Percentiles rank a stretch among this genome's conserved stretches.
These are phyloP conservation scores for Tricharina praecox DNA, from an alignment of 495 filamentous ascomycete species.

Conservation along the genomic window DNA sequence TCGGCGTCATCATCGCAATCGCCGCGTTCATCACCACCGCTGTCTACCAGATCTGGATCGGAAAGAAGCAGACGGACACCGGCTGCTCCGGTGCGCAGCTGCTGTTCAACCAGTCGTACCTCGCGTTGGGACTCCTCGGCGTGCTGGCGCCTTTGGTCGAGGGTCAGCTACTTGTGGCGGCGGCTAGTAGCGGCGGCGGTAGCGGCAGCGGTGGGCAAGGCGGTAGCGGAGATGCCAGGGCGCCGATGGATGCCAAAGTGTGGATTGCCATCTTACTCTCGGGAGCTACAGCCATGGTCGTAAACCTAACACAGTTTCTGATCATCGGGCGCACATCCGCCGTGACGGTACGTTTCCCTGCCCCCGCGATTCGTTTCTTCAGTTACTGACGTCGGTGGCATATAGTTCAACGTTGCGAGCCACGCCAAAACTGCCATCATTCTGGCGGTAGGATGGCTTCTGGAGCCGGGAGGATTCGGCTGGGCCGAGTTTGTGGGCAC, in stretches of 20 bases:
- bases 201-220: no score
- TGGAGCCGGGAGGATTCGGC: not conserved
- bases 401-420: not conserved
- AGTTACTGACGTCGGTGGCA: not conserved
- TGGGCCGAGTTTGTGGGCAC: not conserved
- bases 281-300: not conserved
- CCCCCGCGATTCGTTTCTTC: not conserved
- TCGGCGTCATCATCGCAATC: not conserved
- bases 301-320: not conserved
- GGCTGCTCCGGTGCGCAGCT: not conserved
- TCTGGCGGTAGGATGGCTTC: not conserved
- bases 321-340: not conserved
- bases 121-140: not conserved
- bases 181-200: not conserved
- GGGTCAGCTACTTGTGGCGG: not conserved
- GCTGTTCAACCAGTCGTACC: not conserved
- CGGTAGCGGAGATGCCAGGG: no score
- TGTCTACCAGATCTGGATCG: not conserved
- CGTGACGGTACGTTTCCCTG: not conserved
- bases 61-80: not conserved
- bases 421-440: not conserved
- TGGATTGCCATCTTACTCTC: not conserved
- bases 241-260: not conserved
- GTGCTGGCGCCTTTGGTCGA: not conserved
- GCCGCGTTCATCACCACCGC: not conserved